phyloP scores from a whole-genome alignment of 805 yeast species.

The Kodamaea lidongshanica region DNA sequence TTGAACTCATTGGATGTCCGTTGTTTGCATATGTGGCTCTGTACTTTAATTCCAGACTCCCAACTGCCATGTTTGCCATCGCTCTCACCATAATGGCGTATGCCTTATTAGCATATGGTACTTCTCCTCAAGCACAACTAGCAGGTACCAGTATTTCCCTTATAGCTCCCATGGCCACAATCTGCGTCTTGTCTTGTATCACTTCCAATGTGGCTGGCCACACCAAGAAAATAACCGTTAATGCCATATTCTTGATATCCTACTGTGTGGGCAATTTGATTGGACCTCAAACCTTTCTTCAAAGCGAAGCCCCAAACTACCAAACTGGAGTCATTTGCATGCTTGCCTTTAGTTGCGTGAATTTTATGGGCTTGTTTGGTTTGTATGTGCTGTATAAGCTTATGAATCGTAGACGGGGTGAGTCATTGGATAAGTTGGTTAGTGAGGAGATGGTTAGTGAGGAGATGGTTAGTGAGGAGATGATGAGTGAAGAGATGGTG shows the following conservation, averaged over 20 bases:
- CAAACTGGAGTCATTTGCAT: constrained; percentile 36
- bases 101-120: constrained; percentile 41
- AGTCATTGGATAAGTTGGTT: no score
- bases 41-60: constrained; percentile 22
- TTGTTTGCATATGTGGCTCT: constrained; percentile 21
- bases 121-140: constrained; percentile 15
- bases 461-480: constrained; percentile 15
- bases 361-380: constrained; percentile 20
- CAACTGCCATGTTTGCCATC: constrained; percentile 20
- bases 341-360: constrained; percentile 27
- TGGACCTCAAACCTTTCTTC: constrained; percentile 49
- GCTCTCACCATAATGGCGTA: constrained; percentile 18
- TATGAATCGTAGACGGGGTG: no score
- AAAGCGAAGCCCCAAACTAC: constrained; percentile 40
- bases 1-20: constrained; percentile 36
- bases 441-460: constrained; percentile 29
- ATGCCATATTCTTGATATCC: constrained; percentile 40
- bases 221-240: constrained; percentile 48
- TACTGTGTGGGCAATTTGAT: constrained; percentile 50
- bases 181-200: constrained; percentile 29
- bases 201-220: constrained; percentile 51
- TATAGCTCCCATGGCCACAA: constrained; percentile 23
- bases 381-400: constrained; percentile 21
- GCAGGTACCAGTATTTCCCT: constrained; percentile 30
- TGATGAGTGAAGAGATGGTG: constrained; percentile 34